Conservation (phyloP, 352 stramenopile species). For the Phytopythium mirpurense region DNA sequence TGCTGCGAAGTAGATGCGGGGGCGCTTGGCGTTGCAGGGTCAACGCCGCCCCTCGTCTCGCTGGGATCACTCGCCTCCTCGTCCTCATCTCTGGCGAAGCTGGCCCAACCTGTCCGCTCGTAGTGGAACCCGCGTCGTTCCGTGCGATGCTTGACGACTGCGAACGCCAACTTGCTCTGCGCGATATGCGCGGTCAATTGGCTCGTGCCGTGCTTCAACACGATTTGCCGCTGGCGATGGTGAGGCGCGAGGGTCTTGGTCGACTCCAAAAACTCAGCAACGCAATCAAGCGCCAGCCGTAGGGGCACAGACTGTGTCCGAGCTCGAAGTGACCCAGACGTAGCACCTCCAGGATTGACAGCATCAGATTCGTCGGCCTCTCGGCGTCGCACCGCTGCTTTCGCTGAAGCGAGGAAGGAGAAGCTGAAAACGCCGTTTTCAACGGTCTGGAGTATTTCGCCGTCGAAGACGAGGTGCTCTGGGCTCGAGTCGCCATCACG, state of each 20-base stretch:
- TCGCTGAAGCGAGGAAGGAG: constrained; percentile 41
- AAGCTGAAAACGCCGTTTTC: constrained; percentile 45
- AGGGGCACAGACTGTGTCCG: neutral
- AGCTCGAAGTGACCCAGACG: too few species aligned
- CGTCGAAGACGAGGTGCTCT: constrained; percentile 56
- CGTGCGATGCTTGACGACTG: constrained; percentile 12
- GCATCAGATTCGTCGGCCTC: too few species aligned
- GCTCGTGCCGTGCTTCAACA: constrained; percentile 9
- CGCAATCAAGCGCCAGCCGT: neutral
- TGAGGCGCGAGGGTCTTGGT: constrained; percentile 9
- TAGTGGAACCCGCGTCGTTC: constrained; percentile 26
- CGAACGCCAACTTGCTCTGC: constrained; percentile 47
- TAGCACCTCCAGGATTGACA: too few species aligned
- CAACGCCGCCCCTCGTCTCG: neutral
- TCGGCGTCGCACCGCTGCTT: constrained; percentile 9
- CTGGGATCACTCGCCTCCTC: constrained; percentile 6
- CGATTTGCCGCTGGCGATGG: constrained; percentile 26
- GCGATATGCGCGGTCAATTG: constrained; percentile 28
- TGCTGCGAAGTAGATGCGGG: neutral
- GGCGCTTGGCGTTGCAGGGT: neutral
- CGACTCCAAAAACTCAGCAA: constrained; percentile 14
- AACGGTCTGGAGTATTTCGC: constrained; percentile 18
- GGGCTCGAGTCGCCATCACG: neutral
- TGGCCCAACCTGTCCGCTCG: constrained; percentile 35
- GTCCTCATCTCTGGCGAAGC: constrained; percentile 10